These are phyloP conservation scores for Botrytis byssoidea DNA, from an alignment of 2,329 filamentous ascomycete species.

Conservation along the genomic window DNA sequence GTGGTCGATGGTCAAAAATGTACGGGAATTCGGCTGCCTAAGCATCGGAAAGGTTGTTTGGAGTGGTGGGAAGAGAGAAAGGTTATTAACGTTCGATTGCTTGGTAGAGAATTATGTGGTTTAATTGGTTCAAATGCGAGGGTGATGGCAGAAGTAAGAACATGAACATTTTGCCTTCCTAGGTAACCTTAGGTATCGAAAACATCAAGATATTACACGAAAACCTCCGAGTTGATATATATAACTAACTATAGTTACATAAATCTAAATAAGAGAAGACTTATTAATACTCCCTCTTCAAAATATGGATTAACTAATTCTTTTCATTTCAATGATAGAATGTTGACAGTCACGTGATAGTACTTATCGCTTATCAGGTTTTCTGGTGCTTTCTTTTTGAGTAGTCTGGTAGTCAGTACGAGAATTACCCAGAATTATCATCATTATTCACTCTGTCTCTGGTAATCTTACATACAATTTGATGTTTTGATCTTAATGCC, in stretches of 20 bases:
- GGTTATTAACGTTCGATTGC: neutral
- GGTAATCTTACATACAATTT: neutral
- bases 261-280: neutral
- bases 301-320: neutral
- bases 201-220: no score
- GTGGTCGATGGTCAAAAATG: neutral
- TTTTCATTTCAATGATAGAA: neutral
- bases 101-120: neutral
- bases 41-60: neutral
- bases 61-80: neutral
- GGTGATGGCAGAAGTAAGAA: neutral
- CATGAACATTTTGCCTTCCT: no score
- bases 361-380: neutral
- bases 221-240: no score
- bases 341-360: neutral
- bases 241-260: no score
- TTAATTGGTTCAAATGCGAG: neutral
- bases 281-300: neutral
- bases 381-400: neutral
- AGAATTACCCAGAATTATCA: neutral
- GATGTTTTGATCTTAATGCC: neutral
- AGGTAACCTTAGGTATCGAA: no score
- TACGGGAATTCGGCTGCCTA: slow-evolving; percentile 4
- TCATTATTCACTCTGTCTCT: neutral
- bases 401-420: neutral